Evolutionary conservation across 768 basidiomycete genomes (phyloP).

Genomic region (Amanita polypyramis): DNA sequence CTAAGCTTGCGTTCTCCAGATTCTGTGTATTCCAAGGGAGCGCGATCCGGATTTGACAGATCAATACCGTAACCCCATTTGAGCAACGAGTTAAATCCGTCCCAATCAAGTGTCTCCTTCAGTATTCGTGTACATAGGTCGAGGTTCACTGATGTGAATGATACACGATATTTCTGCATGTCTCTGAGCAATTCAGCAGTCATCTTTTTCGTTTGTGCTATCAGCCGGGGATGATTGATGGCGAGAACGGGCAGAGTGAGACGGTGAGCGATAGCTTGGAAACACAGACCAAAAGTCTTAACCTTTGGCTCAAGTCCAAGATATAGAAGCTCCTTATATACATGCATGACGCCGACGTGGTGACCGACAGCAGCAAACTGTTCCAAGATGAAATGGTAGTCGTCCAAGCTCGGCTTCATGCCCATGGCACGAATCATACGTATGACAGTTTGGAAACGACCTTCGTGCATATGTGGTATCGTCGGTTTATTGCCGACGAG

Average conservation of each 20-base stretch:
- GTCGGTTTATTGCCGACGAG: constrained; percentile 24
- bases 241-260: constrained; percentile 46
- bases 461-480: constrained; percentile 47
- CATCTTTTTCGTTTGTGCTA: constrained; percentile 33
- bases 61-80: constrained; percentile 70
- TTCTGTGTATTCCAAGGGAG: constrained; percentile 37
- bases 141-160: constrained; percentile 48
- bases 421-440: constrained; percentile 56
- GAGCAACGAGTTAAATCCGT: constrained; percentile 49
- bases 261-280: constrained; percentile 65
- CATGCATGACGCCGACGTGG: constrained; percentile 42
- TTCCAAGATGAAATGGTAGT: constrained; percentile 66
- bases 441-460: constrained; percentile 56
- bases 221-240: constrained; percentile 21
- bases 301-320: constrained; percentile 34
- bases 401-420: constrained; percentile 38
- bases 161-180: constrained; percentile 39
- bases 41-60: constrained; percentile 60
- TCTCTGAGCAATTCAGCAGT: constrained; percentile 43
- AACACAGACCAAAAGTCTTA: constrained; percentile 51
- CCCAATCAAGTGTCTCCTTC: constrained; percentile 49
- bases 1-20: constrained; percentile 1
- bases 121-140: constrained; percentile 62
- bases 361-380: constrained; percentile 76
- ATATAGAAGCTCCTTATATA: constrained; percentile 48